Conservation (phyloP, 2,329 filamentous ascomycete species). For the Ophiostoma himal-ulmi region DNA sequence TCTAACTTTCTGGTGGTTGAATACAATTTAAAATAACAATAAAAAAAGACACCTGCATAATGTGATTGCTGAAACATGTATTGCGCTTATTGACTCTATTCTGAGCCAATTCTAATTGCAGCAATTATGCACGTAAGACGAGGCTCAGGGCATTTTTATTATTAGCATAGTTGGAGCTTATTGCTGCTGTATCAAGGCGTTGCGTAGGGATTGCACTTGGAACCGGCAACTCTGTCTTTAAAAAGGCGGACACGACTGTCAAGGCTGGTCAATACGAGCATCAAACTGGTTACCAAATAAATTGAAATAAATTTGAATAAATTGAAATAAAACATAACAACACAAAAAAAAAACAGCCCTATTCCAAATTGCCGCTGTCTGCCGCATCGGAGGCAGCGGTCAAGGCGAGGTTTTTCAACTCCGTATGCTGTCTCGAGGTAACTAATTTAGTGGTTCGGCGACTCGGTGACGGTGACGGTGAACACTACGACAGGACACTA, state of each 20-base stretch:
- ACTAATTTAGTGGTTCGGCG: background rate
- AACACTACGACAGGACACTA: background rate
- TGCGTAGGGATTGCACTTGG: no score
- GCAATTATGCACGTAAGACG: background rate
- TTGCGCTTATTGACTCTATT: background rate
- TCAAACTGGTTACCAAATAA: background rate
- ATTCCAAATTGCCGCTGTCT: background rate
- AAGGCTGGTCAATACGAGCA: background rate
- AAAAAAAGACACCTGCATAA: background rate
- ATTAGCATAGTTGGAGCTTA: no score
- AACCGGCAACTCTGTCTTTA: no score
- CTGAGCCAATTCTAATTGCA: background rate
- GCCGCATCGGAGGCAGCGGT: background rate
- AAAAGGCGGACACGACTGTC: background rate
- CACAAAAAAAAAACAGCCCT: background rate
- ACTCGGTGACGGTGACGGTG: background rate
- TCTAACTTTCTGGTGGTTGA: no score
- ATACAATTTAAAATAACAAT: no score
- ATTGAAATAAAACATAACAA: background rate
- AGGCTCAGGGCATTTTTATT: background rate
- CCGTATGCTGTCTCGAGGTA: background rate
- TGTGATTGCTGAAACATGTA: slow-evolving; percentile 4
- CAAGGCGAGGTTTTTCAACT: background rate
- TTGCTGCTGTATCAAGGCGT: no score
- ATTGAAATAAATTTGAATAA: background rate